These are phyloP conservation scores for Sphagnum fallax DNA, from an alignment of 228 moss, liverwort and hornwort genomes.

Conservation along the genomic window DNA sequence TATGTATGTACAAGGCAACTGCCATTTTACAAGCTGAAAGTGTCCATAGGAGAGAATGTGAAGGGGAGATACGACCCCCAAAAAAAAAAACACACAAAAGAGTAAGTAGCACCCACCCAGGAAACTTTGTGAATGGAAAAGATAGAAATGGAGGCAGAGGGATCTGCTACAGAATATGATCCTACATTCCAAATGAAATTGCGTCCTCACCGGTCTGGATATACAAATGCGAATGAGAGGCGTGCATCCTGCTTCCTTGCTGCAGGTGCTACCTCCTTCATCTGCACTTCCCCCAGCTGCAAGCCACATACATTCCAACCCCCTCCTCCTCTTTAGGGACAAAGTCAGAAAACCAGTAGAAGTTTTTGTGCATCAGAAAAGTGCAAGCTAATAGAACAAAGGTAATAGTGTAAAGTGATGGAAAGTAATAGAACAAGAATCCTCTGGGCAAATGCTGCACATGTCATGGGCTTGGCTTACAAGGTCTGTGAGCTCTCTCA, in stretches of 20 bases:
- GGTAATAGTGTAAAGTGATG: neutral
- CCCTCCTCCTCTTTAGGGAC: neutral
- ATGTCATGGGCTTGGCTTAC: slow-evolving; percentile 22
- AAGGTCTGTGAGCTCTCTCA: slow-evolving; percentile 95
- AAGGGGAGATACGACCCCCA: neutral
- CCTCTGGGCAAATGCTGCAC: neutral
- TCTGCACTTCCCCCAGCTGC: slow-evolving; percentile 22
- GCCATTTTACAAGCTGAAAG: neutral
- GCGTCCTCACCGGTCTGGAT: slow-evolving; percentile 92
- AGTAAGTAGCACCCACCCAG: neutral
- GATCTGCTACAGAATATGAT: neutral
- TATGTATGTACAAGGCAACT: neutral
- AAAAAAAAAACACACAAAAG: too few relatives aligned
- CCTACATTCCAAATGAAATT: slow-evolving; percentile 97
- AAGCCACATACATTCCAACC: slow-evolving; percentile 1
- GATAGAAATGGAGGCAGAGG: neutral
- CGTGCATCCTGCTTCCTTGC: slow-evolving; percentile 92
- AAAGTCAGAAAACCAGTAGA: neutral
- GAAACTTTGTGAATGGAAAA: neutral
- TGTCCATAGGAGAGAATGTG: neutral
- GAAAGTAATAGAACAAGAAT: neutral
- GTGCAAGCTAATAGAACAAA: neutral
- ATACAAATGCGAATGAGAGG: slow-evolving; percentile 94
- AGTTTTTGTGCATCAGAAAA: neutral
- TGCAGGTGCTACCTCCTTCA: slow-evolving; percentile 94